phyloP scores from a whole-genome alignment of 1,139 yeast genomes.

The Suhomyces atakaporum region DNA sequence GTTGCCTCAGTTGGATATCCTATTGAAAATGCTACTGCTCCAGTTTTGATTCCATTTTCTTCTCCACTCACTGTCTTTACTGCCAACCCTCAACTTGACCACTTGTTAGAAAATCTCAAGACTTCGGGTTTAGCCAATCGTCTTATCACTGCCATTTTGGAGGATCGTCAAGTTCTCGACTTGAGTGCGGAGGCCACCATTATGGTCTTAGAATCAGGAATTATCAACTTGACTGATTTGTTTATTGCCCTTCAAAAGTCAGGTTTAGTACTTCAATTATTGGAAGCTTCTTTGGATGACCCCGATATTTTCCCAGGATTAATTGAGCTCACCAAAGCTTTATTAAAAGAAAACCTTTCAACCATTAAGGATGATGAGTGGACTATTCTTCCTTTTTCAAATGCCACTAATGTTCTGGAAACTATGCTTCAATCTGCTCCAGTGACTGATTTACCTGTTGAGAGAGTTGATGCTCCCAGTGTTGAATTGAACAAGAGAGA shows the following conservation, averaged over 20 bases:
- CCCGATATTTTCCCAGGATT: conserved; percentile 33
- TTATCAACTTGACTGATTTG: conserved; percentile 28
- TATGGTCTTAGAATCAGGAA: conserved; percentile 23
- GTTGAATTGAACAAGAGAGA: conserved; percentile 20
- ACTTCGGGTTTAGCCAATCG: conserved; percentile 27
- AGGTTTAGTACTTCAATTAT: conserved; percentile 29
- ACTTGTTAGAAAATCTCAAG: conserved; percentile 24
- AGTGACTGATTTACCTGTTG: background rate
- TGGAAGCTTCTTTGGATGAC: conserved; percentile 29
- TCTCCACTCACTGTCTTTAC: conserved; percentile 15
- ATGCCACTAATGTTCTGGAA: too few relatives aligned
- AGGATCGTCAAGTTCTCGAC: conserved; percentile 28
- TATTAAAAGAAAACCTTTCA: conserved; percentile 25
- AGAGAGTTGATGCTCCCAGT: too few relatives aligned
- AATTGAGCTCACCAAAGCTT: conserved; percentile 26
- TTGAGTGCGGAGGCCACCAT: conserved; percentile 26
- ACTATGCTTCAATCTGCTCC: background rate
- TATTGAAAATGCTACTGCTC: background rate
- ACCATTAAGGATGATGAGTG: too few relatives aligned
- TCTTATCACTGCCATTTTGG: conserved; percentile 29
- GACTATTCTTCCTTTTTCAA: too few relatives aligned
- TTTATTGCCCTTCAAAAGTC: conserved; percentile 32
- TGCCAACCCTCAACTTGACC: conserved; percentile 26
- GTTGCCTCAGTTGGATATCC: too few relatives aligned
- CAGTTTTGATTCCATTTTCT: background rate